Conservation (phyloP, 2,329 filamentous ascomycete species). For the Dactylonectria macrodidyma region DNA sequence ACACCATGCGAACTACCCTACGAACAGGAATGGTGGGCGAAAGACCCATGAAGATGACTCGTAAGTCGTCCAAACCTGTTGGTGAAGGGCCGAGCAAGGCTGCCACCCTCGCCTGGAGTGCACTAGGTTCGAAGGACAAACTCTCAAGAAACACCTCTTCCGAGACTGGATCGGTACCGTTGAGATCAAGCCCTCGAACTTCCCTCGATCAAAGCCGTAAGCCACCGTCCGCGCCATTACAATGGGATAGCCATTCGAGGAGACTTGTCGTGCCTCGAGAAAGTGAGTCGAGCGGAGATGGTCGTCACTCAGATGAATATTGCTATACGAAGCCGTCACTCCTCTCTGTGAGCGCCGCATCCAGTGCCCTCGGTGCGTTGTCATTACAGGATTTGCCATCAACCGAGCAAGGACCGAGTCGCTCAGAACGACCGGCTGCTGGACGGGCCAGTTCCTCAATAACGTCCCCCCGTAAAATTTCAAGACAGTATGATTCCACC, state of each 20-base stretch:
- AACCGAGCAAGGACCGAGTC: constrained; percentile 36
- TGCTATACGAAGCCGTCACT: constrained; percentile 58
- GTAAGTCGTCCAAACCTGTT: constrained; percentile 58
- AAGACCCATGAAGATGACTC: constrained; percentile 56
- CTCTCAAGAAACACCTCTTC: constrained; percentile 45
- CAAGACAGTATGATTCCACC: constrained; percentile 33
- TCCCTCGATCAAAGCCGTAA: constrained; percentile 53
- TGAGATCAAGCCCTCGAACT: constrained; percentile 42
- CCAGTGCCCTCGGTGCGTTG: constrained; percentile 64
- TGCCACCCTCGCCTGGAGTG: constrained; percentile 74
- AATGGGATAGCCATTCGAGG: constrained; percentile 71
- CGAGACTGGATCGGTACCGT: constrained; percentile 40
- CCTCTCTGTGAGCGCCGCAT: constrained; percentile 70
- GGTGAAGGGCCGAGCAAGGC: constrained; percentile 74
- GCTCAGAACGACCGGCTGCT: constrained; percentile 34
- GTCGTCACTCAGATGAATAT: constrained; percentile 60
- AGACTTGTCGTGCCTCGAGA: constrained; percentile 62
- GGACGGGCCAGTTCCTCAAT: constrained; percentile 28
- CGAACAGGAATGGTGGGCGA: constrained; percentile 64
- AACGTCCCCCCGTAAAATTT: constrained; percentile 35
- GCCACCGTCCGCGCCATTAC: constrained; percentile 51
- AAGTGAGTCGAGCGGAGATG: constrained; percentile 49
- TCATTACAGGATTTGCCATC: constrained; percentile 44
- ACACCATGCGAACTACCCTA: constrained; percentile 74
- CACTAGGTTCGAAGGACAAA: constrained; percentile 59